These are phyloP conservation scores for Cercospora zeina DNA, from an alignment of 2,329 filamentous ascomycete genomes.

Conservation along the genomic window DNA sequence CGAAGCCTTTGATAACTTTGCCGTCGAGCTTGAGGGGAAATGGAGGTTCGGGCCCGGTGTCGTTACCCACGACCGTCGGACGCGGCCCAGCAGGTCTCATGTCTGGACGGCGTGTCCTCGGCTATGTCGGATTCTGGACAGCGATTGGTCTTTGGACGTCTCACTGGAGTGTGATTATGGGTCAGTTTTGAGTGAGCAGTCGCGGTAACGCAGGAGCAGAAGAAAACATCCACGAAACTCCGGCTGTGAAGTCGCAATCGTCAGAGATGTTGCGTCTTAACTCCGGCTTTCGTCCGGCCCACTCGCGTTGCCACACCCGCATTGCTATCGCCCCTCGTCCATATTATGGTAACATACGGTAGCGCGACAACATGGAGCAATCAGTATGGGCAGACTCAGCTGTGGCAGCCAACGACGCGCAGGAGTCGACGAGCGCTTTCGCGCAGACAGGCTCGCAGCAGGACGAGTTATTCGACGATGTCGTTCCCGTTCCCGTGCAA, in stretches of 20 bases:
- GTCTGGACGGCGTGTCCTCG: not conserved
- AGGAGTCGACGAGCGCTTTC: constrained; percentile 27
- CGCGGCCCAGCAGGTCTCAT: constrained; percentile 55
- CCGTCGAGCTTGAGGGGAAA: constrained; percentile 84
- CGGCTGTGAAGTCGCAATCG: not conserved
- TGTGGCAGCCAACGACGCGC: not conserved
- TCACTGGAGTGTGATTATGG: not conserved
- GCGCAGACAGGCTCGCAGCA: constrained; percentile 40
- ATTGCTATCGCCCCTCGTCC: not conserved
- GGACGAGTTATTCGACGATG: constrained; percentile 41
- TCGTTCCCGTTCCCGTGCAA: constrained; percentile 40
- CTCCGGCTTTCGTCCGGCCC: constrained; percentile 1
- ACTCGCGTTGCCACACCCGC: not conserved
- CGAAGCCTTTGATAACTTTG: constrained; percentile 88
- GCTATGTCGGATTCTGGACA: not conserved
- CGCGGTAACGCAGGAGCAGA: not conserved
- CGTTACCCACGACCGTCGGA: constrained; percentile 70
- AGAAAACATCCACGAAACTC: not conserved
- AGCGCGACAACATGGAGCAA: constrained; percentile 10
- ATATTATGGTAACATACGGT: not conserved
- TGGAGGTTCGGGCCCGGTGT: constrained; percentile 70
- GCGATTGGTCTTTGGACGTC: not conserved
- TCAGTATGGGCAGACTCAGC: constrained; percentile 10
- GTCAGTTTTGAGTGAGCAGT: not conserved
- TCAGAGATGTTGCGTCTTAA: constrained; percentile 2